Conservation (phyloP, 345 rosid genomes). For the Eucalyptus marginata region DNA sequence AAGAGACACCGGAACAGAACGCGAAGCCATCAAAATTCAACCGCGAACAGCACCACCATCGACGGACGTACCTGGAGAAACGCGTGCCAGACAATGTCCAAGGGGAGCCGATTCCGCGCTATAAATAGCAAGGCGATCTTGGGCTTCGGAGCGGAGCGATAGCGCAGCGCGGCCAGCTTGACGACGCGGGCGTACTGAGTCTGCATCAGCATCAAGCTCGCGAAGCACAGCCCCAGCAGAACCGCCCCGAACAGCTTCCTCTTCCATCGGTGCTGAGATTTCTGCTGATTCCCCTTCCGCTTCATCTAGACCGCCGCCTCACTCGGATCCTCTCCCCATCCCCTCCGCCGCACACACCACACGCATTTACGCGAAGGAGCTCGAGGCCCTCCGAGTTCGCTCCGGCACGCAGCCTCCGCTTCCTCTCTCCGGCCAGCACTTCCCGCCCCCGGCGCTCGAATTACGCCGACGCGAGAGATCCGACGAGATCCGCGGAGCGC, state of each 20-base stretch:
- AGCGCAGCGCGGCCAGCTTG: slow-evolving; percentile 30
- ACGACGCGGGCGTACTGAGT: slow-evolving; percentile 35
- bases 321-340: neutral
- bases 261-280: slow-evolving; percentile 56
- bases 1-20: neutral
- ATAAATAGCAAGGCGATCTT: slow-evolving; percentile 82
- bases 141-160: slow-evolving; percentile 23
- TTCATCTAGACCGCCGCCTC: slow-evolving; percentile 25
- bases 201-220: slow-evolving; percentile 51
- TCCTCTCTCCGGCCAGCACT: neutral
- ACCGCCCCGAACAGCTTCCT: slow-evolving; percentile 33
- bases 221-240: slow-evolving; percentile 43
- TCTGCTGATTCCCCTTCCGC: slow-evolving; percentile 56
- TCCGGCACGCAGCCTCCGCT: neutral
- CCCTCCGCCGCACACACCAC: neutral
- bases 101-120: slow-evolving; percentile 80
- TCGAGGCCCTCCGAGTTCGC: neutral
- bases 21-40: neutral
- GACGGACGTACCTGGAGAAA: slow-evolving; percentile 49
- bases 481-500: neutral
- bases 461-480: neutral
- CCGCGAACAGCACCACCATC: neutral
- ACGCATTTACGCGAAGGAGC: neutral
- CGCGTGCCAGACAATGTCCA: slow-evolving; percentile 76
- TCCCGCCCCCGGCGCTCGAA: neutral